phyloP scores from a whole-genome alignment of 1,284 basidiomycete genomes.

The Cutaneotrichosporon daszewskae region DNA sequence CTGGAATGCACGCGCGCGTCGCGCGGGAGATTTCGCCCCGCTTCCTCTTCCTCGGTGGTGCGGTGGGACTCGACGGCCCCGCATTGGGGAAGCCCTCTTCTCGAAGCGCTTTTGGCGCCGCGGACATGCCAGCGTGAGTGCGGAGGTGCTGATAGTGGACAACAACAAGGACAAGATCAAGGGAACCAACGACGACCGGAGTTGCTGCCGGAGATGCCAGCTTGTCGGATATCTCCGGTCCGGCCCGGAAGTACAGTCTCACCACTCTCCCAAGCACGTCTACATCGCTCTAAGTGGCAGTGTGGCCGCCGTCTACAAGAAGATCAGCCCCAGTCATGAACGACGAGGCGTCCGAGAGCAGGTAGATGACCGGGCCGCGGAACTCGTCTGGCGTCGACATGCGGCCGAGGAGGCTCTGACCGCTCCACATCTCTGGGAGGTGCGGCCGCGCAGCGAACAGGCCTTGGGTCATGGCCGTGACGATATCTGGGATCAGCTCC shows the following conservation, averaged over 20 bases:
- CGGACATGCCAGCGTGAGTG: too few species aligned
- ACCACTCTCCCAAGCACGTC: neutral
- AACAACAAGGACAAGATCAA: too few species aligned
- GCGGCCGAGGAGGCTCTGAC: conserved; percentile 12
- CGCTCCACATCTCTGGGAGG: conserved; percentile 16
- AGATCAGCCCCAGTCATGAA: conserved; percentile 43
- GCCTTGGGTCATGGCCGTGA: conserved; percentile 50
- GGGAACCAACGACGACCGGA: too few species aligned
- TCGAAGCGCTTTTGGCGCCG: too few species aligned
- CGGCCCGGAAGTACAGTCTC: neutral
- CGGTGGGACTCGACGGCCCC: too few species aligned
- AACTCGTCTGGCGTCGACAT: conserved; percentile 19
- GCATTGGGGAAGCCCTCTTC: too few species aligned
- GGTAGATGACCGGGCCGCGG: conserved; percentile 39
- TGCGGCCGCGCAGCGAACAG: conserved; percentile 18
- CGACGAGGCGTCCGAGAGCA: conserved; percentile 41
- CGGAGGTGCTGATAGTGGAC: too few species aligned
- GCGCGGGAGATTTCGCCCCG: neutral
- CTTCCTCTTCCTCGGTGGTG: too few species aligned
- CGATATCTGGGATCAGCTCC: conserved; percentile 63
- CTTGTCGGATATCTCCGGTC: too few species aligned
- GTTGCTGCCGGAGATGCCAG: too few species aligned
- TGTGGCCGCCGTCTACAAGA: conserved; percentile 43
- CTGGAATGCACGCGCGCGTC: neutral
- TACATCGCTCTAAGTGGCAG: conserved; percentile 1